Percentiles rank a stretch among this genome's conserved stretches.
Conservation (phyloP, 306 rosid species). For the Glycine tomentella region DNA sequence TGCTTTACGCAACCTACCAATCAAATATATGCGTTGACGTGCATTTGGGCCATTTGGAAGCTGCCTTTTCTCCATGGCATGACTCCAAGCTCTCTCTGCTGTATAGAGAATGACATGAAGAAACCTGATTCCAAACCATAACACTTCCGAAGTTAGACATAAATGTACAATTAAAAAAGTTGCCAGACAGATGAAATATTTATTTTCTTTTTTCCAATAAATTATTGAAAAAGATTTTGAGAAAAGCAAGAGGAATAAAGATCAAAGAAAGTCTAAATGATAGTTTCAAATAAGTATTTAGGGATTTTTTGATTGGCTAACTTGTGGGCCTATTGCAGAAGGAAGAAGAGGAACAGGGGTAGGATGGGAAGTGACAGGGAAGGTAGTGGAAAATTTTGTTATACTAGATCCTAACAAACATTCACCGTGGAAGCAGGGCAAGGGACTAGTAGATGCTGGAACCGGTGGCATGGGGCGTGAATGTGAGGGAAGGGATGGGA, state of each 20-base stretch:
- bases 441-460: neutral
- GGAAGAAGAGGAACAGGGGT: neutral
- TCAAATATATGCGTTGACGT: conserved; percentile 84
- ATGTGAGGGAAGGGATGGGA: neutral
- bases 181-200: conserved; percentile 27
- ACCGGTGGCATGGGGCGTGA: neutral
- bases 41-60: conserved; percentile 94
- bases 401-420: neutral
- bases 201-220: conserved; percentile 17
- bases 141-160: conserved; percentile 37
- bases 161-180: conserved; percentile 1
- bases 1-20: conserved; percentile 98
- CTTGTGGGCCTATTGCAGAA: neutral
- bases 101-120: conserved; percentile 87
- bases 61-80: conserved; percentile 99
- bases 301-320: neutral
- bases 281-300: conserved; percentile 4
- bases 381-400: neutral
- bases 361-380: neutral
- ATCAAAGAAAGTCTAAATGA: neutral
- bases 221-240: neutral
- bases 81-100: conserved; percentile 99
- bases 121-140: conserved; percentile 72
- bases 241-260: neutral
- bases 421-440: neutral